A percentile compares a stretch with the other conserved stretches of the same genome.
Conservation (phyloP, 2,329 filamentous ascomycete species). For the Cladosporium sp. region DNA sequence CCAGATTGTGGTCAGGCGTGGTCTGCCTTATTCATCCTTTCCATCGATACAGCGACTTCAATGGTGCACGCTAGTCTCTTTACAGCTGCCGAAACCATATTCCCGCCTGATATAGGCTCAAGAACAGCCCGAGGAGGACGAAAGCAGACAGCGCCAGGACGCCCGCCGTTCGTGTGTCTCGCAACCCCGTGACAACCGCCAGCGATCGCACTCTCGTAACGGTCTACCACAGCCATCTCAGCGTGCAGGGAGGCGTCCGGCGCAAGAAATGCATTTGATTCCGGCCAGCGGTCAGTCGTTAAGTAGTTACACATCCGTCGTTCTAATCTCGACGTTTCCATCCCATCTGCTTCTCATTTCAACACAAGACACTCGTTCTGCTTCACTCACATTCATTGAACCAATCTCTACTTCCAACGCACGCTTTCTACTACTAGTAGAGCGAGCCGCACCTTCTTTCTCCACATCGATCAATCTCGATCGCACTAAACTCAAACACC, state of each 20-base stretch:
- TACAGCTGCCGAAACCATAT: not conserved
- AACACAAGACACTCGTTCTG: conserved; percentile 2
- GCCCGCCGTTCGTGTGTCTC: conserved; percentile 6
- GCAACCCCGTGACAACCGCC: not conserved
- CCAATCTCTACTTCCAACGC: conserved; percentile 1
- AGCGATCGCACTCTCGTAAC: conserved; percentile 5
- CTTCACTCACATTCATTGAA: not conserved
- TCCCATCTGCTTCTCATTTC: conserved; percentile 5
- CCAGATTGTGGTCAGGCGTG: not conserved
- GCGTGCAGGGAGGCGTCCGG: not conserved
- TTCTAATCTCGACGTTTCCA: conserved; percentile 4
- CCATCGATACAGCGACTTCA: not conserved
- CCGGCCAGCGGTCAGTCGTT: not conserved
- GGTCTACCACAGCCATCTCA: not conserved
- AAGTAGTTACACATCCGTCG: conserved; percentile 4
- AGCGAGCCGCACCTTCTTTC: not conserved
- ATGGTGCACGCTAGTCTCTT: conserved; percentile 2
- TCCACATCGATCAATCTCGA: not conserved
- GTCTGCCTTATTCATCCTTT: not conserved
- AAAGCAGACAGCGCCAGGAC: not conserved
- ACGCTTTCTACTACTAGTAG: not conserved
- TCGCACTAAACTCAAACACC: not conserved
- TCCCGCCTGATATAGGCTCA: not conserved
- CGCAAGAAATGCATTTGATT: not conserved
- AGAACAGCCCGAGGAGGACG: not conserved